These are phyloP conservation scores for Selaginella tamariscina DNA, from an alignment of 75 land plant genomes.

Conservation along the genomic window DNA sequence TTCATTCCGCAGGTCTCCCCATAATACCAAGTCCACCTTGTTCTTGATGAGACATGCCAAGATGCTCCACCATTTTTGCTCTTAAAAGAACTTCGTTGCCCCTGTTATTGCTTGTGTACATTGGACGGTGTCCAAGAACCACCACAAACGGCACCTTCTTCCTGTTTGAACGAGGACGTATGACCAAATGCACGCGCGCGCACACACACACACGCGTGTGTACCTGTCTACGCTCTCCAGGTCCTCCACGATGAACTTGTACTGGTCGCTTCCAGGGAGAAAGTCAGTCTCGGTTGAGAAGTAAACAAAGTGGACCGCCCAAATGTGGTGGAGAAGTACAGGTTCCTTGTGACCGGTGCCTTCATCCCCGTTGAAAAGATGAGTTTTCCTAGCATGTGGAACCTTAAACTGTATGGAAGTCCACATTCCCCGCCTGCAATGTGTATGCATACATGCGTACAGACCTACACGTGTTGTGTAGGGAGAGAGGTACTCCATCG, in stretches of 20 bases:
- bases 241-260: slow-evolving; percentile 48
- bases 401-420: slow-evolving; percentile 71
- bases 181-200: too few species aligned
- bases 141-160: slow-evolving; percentile 26
- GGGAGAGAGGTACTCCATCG: too few species aligned
- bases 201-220: slow-evolving; percentile 49
- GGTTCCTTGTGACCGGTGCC: slow-evolving; percentile 45
- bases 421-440: slow-evolving; percentile 99
- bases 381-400: slow-evolving; percentile 83
- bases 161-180: too few species aligned
- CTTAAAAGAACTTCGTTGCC: slow-evolving; percentile 11
- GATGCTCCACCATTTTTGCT: slow-evolving; percentile 10
- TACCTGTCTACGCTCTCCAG: slow-evolving; percentile 50
- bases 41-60: slow-evolving; percentile 20
- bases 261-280: slow-evolving; percentile 61
- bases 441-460: too few species aligned
- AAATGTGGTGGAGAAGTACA: slow-evolving; percentile 58
- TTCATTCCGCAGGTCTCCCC: slow-evolving; percentile 23
- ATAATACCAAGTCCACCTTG: slow-evolving; percentile 20
- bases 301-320: slow-evolving; percentile 84
- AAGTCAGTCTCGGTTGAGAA: slow-evolving; percentile 84
- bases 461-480: too few species aligned
- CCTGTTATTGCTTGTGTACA: slow-evolving; percentile 17
- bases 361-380: slow-evolving; percentile 45
- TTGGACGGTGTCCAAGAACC: slow-evolving; percentile 20